These are phyloP conservation scores for Diplosphaera chodatii DNA, from an alignment of 139 green algal genomes.

Conservation along the genomic window DNA sequence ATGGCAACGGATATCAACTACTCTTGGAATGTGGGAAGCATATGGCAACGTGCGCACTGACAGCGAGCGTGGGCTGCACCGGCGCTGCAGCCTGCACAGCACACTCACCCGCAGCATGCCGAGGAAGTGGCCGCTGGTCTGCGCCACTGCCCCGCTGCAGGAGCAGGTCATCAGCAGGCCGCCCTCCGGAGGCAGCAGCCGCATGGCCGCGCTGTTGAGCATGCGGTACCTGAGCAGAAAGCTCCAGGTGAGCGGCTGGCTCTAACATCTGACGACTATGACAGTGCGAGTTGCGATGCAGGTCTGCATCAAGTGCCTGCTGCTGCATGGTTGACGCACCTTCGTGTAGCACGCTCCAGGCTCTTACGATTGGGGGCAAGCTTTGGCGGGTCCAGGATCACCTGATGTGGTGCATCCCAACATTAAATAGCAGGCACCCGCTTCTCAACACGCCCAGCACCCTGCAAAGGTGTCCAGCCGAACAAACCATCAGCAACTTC, in stretches of 20 bases:
- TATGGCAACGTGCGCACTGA: too few relatives aligned
- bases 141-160: conserved; percentile 82
- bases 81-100: too few relatives aligned
- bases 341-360: conserved; percentile 25
- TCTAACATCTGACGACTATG: too few relatives aligned
- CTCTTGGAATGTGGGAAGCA: not conserved
- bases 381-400: conserved; percentile 95
- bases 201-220: conserved; percentile 26
- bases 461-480: too few relatives aligned
- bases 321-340: too few relatives aligned
- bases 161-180: conserved; percentile 93
- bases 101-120: conserved; percentile 36
- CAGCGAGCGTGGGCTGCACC: too few relatives aligned
- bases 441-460: too few relatives aligned
- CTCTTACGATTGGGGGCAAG: conserved; percentile 71
- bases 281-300: too few relatives aligned
- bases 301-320: too few relatives aligned
- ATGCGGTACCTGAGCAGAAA: conserved; percentile 46
- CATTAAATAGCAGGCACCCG: too few relatives aligned
- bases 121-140: conserved; percentile 48
- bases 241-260: too few relatives aligned
- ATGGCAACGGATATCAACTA: not conserved
- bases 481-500: too few relatives aligned
- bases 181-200: conserved; percentile 53
- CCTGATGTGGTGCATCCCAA: conserved; percentile 61